These are phyloP conservation scores for Achlya hypogyna DNA, from an alignment of 352 stramenopile genomes.

Conservation along the genomic window DNA sequence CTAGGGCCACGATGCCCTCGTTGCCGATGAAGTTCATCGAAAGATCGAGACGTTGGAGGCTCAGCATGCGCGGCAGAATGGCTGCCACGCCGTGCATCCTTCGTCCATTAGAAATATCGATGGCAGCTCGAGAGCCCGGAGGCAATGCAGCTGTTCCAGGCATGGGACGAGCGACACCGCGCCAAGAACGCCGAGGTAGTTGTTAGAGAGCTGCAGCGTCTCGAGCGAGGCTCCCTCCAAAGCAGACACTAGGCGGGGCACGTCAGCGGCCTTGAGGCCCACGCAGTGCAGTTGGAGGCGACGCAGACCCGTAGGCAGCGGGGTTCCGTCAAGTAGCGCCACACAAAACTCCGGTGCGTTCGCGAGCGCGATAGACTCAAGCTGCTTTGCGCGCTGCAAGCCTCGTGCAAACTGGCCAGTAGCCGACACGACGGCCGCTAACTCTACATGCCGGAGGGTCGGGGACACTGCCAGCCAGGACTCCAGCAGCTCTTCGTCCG, in stretches of 20 bases:
- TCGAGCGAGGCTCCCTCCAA: background rate
- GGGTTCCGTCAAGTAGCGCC: background rate
- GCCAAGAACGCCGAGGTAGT: background rate
- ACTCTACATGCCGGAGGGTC: background rate
- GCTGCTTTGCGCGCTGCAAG: background rate
- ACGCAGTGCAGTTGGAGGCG: background rate
- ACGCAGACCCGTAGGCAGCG: background rate
- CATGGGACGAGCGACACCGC: background rate
- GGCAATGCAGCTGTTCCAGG: background rate
- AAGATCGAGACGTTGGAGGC: background rate
- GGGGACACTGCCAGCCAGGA: background rate
- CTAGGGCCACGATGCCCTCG: background rate
- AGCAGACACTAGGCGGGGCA: background rate
- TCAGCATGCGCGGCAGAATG: background rate
- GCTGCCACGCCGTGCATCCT: background rate
- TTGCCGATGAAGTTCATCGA: slow-evolving; percentile 7
- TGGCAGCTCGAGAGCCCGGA: background rate
- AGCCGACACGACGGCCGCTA: background rate
- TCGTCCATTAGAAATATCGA: slow-evolving; percentile 4
- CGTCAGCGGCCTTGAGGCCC: background rate
- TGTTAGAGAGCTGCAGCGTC: background rate
- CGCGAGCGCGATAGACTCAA: background rate
- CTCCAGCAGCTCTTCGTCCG: background rate
- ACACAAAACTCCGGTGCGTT: background rate
- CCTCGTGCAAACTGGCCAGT: background rate